Evolutionary conservation across 805 yeast genomes (phyloP), one percentile per base, ranked within the genome.

Genomic region (Yarrowia yakushimensis): DNA sequence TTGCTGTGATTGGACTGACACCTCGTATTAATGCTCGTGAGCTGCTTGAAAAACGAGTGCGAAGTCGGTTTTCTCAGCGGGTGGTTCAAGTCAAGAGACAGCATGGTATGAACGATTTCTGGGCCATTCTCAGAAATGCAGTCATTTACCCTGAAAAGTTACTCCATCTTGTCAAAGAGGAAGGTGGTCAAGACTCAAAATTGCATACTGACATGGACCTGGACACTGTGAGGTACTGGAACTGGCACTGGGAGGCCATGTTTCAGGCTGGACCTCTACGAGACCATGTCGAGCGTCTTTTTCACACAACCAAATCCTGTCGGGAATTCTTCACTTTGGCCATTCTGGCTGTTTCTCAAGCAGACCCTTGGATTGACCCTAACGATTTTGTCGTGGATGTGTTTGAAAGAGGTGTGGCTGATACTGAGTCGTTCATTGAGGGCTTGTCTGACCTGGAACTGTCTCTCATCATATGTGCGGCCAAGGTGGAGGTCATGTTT

Each of bases 31-130:
- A 88, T 6, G 81, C 90, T 0, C 78, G 92, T 55, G 97, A 93
- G 68, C 78, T 84, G 68, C 76, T 94, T 48, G 99, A 94, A 70
- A 94, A 93, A 70, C 80, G 99, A 69, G 98, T 94, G 0, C 81
- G 90, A 67, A 86, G 96, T 63, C 77, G 99, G 66, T 94, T 92
- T 72, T 85, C 94, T 17, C 97, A 93, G 70, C 76, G 96, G 55
- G 74, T 87, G 2, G 79, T 91, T 23, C 79, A 80, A 17, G 77
- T 90, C 36, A 81, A 82, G 25, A 84, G 84, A 55, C 78, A 85
- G 0, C 66, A 67, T 1, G 72, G 76, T 2, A 67, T 83, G 2
- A 82, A 79, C 0, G 80, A 77, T 13, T 88, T 86, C 67, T 75
- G 82, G 73, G 69, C 72, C 1, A 76, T 83, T 18, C 82, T 84